Evolutionary conservation across 148 eudicot species (phyloP), one percentile per base, ranked within the genome.

Genomic region (Chenopodium berlandieri): DNA sequence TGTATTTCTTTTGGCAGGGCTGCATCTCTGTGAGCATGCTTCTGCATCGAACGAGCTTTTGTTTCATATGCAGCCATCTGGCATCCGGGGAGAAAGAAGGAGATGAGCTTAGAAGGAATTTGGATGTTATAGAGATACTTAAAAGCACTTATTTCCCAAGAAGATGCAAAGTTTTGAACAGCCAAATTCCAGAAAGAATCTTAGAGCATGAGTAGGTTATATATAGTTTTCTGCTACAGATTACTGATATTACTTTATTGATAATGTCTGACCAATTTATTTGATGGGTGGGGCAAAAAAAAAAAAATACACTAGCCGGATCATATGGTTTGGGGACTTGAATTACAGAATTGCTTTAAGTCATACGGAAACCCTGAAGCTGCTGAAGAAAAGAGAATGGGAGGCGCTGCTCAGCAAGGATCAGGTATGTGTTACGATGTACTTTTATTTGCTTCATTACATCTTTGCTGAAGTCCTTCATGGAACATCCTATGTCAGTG

Each of bases 71-170:
- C 71, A 91, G 94, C 82, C 96, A 92, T 82, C 85, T 92, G 69
- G 96, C 96, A 4, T 91, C 93, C 0, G 96, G 96, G 2, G 96
- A 89, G 82, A 92, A 91, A 87, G 96, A 92, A 88, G 96, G 96
- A 56, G 96, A 92, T 19, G 96, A 92, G 84, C 89, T 88, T 20
- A 82, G 93, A 78, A 88, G 96, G 86, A 92, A 92, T 77, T 79
- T 78, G 27, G 96, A 92, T 79, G 94, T 91, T 16, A 80, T 89
- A 23, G 96, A 92, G 83, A 92, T 91, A 34, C 83, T 92, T 22
- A 92, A 82, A 75, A 88, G 86, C 60, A 84, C 96, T 63, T 89
- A 92, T 10, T 91, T 91, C 54, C 89, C 89, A 2, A 89, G 84
- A 71, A 85, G 82, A 76, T 89, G 90, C 89, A 89, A 70, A 84